A percentile compares a stretch with the other conserved stretches of the same genome.
These are phyloP conservation scores for Alloascoidea hylecoeti DNA, from an alignment of 805 yeast genomes.

Conservation along the genomic window DNA sequence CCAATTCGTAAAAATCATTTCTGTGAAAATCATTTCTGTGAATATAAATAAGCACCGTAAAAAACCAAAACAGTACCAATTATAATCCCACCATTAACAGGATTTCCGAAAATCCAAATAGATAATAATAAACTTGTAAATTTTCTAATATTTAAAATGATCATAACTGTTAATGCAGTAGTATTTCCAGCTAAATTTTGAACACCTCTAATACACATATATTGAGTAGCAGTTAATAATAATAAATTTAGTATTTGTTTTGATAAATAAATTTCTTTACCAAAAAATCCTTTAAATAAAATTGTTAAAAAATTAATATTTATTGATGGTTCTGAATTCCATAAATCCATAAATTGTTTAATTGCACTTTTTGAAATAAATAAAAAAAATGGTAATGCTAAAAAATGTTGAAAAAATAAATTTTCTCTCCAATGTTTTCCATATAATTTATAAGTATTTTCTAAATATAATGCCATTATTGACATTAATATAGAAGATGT, in stretches of 20 bases:
- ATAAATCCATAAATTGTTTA: slow-evolving; percentile 10
- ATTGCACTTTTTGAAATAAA: slow-evolving; percentile 15
- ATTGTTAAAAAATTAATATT: not conserved
- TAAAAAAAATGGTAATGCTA: slow-evolving; percentile 33
- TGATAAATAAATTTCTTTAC: slow-evolving; percentile 8
- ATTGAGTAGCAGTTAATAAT: slow-evolving; percentile 28
- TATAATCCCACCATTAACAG: slow-evolving; percentile 13
- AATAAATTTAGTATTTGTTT: slow-evolving; percentile 13
- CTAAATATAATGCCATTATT: slow-evolving; percentile 33
- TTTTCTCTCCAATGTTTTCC: slow-evolving; percentile 42
- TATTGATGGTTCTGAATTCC: slow-evolving; percentile 1
- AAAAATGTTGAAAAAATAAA: slow-evolving; percentile 35
- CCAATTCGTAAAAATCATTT: too few relatives aligned
- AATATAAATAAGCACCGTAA: slow-evolving; percentile 29
- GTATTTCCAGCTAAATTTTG: slow-evolving; percentile 32
- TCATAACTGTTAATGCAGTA: slow-evolving; percentile 35
- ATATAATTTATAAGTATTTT: slow-evolving; percentile 25
- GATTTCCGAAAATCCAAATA: slow-evolving; percentile 27
- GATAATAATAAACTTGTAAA: slow-evolving; percentile 36
- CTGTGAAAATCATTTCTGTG: slow-evolving; percentile 1
- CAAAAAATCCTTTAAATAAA: not conserved
- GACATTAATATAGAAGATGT: slow-evolving; percentile 29
- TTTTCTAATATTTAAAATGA: slow-evolving; percentile 35
- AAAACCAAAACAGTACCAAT: slow-evolving; percentile 32
- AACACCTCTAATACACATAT: slow-evolving; percentile 40